Percentiles rank a stretch among this genome's conserved stretches.
Conservation (phyloP, 192 early-diverging fungal genomes). For the Coemansia erecta region DNA sequence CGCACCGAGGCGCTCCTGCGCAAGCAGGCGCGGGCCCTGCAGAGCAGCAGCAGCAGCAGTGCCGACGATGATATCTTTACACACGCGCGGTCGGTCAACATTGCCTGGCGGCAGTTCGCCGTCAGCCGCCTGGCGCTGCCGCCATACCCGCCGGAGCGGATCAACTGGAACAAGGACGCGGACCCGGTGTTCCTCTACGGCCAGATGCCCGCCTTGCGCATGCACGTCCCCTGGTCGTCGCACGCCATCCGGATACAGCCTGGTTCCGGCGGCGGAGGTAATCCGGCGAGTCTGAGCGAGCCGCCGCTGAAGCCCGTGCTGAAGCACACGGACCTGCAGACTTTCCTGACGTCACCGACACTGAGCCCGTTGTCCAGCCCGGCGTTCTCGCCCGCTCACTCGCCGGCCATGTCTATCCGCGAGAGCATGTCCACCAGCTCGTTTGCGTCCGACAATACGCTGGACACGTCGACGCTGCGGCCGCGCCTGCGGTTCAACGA, state of each 20-base stretch:
- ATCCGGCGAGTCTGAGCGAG: too few relatives aligned
- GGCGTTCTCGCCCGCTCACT: conserved; percentile 36
- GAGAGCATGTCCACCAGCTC: conserved; percentile 51
- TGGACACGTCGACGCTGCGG: conserved; percentile 26
- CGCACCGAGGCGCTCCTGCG: conserved; percentile 43
- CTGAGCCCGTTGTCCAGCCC: conserved; percentile 45
- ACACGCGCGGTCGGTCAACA: conserved; percentile 42
- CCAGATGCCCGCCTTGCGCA: conserved; percentile 41
- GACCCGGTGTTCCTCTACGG: conserved; percentile 53
- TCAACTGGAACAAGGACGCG: conserved; percentile 56
- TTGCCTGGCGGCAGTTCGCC: conserved; percentile 51
- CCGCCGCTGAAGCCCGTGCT: conserved; percentile 31
- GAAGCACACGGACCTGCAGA: conserved; percentile 51
- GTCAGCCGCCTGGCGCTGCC: conserved; percentile 40
- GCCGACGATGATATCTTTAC: conserved; percentile 40
- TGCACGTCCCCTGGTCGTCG: conserved; percentile 39
- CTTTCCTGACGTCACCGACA: conserved; percentile 45
- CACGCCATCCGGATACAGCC: conserved; percentile 10
- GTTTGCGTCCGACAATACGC: conserved; percentile 38
- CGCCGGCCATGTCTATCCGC: conserved; percentile 46
- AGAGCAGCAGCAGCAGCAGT: conserved; percentile 15
- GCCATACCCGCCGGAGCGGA: conserved; percentile 46
- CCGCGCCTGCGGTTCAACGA: conserved; percentile 54
- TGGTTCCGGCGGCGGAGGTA: not conserved
- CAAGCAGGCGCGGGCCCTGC: conserved; percentile 22